Evolutionary conservation across 805 yeast genomes (phyloP).

Genomic region (Barnettozyma pratensis): DNA sequence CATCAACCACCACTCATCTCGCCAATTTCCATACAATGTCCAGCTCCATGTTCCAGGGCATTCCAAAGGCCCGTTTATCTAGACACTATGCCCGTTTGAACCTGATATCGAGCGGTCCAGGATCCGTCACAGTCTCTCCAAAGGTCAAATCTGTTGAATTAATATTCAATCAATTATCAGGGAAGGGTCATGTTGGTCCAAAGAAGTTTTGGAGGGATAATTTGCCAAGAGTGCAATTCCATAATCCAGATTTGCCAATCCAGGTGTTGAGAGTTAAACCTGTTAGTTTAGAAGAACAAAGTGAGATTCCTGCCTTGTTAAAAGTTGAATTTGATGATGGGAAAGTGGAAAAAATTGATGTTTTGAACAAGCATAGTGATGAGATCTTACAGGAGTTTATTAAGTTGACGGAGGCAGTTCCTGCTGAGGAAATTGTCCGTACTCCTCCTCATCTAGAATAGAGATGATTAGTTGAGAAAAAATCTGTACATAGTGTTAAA

Average conservation of each 20-base stretch:
- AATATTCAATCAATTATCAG: constrained; percentile 42
- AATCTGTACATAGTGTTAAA: background rate
- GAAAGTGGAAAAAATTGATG: constrained; percentile 40
- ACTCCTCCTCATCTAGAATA: background rate
- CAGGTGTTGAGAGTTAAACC: constrained; percentile 51
- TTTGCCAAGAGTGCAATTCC: constrained; percentile 75
- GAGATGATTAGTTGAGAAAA: no score
- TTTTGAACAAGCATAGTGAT: constrained; percentile 43
- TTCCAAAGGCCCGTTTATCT: constrained; percentile 37
- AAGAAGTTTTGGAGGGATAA: constrained; percentile 65
- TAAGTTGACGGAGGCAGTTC: constrained; percentile 43
- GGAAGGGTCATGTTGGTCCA: constrained; percentile 60
- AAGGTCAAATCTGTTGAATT: constrained; percentile 42
- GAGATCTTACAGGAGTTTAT: constrained; percentile 57
- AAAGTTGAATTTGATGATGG: constrained; percentile 36
- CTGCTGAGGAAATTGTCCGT: constrained; percentile 34
- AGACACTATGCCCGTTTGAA: constrained; percentile 49
- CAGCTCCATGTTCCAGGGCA: constrained; percentile 16
- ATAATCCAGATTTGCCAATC: constrained; percentile 68
- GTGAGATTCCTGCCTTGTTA: constrained; percentile 39
- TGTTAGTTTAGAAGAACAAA: constrained; percentile 33
- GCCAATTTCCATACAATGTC: background rate
- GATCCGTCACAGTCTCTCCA: constrained; percentile 34
- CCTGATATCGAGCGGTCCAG: constrained; percentile 43
- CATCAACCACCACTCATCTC: no score